Conservation (phyloP, 352 stramenopile species). For the Albugo laibachii region DNA sequence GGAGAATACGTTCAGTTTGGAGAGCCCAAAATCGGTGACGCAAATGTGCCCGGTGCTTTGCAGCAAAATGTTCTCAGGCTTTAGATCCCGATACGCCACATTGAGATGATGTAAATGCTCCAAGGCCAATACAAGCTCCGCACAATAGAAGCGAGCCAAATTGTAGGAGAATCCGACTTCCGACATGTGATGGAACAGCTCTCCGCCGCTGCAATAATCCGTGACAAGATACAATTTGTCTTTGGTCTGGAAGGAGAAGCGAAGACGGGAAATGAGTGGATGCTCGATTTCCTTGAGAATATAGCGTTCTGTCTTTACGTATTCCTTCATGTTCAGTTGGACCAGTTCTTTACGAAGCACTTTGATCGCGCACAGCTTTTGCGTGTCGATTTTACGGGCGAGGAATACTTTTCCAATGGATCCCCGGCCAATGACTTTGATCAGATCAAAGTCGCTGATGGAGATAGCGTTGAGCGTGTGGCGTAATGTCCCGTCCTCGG, state of each 20-base stretch:
- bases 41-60: conserved; percentile 84
- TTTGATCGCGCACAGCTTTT: conserved; percentile 94
- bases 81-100: conserved; percentile 94
- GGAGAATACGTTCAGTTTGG: conserved; percentile 52
- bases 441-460: conserved; percentile 69
- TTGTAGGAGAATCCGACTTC: conserved; percentile 63
- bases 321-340: conserved; percentile 82
- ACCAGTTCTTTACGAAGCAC: conserved; percentile 93
- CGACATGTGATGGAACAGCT: conserved; percentile 96
- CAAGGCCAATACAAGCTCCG: conserved; percentile 88
- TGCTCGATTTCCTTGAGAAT: conserved; percentile 95
- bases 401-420: conserved; percentile 82
- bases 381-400: conserved; percentile 72
- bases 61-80: conserved; percentile 91
- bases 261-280: conserved; percentile 95
- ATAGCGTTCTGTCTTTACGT: conserved; percentile 92
- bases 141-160: conserved; percentile 85
- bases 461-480: conserved; percentile 12
- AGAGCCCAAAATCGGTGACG: conserved; percentile 93
- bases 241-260: conserved; percentile 94
- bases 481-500: too few species aligned
- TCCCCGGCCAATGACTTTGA: conserved; percentile 67
- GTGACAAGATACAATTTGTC: conserved; percentile 80
- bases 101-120: conserved; percentile 89
- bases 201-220: conserved; percentile 83